These are phyloP conservation scores for Ustilago xerochloae DNA, from an alignment of 1,284 basidiomycete genomes.

Conservation along the genomic window DNA sequence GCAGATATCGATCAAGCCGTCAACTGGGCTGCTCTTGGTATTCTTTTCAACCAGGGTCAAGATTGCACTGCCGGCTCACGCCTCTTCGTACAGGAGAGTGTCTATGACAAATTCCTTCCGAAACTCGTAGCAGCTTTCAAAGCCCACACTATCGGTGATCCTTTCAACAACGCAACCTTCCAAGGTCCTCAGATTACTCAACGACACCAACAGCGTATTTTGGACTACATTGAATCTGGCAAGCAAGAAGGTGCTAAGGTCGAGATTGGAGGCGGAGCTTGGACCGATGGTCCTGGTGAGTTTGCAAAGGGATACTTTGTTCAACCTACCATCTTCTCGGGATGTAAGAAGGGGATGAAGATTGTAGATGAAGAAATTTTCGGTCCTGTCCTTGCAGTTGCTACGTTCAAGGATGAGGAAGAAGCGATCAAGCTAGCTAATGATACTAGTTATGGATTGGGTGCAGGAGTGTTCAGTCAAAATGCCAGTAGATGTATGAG, in stretches of 20 bases:
- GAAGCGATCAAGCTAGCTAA: slow-evolving; percentile 79
- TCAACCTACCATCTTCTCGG: slow-evolving; percentile 71
- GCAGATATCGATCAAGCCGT: slow-evolving; percentile 70
- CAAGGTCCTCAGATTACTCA: slow-evolving; percentile 86
- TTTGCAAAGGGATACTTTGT: slow-evolving; percentile 72
- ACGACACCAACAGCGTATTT: slow-evolving; percentile 86
- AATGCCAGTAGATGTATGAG: slow-evolving; percentile 80
- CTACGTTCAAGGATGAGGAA: slow-evolving; percentile 67
- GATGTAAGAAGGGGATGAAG: slow-evolving; percentile 73
- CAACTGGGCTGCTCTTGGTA: slow-evolving; percentile 80
- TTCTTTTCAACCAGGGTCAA: slow-evolving; percentile 74
- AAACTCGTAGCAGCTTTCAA: slow-evolving; percentile 74
- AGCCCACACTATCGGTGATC: slow-evolving; percentile 78
- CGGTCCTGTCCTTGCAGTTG: slow-evolving; percentile 77
- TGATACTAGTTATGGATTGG: slow-evolving; percentile 87
- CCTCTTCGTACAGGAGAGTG: slow-evolving; percentile 76
- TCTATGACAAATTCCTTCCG: slow-evolving; percentile 75
- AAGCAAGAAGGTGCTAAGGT: slow-evolving; percentile 81
- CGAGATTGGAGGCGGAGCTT: slow-evolving; percentile 75
- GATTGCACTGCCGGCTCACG: slow-evolving; percentile 78
- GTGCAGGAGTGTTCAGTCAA: slow-evolving; percentile 83
- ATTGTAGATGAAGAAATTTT: slow-evolving; percentile 81
- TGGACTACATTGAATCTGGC: slow-evolving; percentile 89
- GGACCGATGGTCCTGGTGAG: slow-evolving; percentile 74
- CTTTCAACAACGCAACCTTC: slow-evolving; percentile 77